A percentile compares a stretch with the other conserved stretches of the same genome.
Evolutionary conservation across 306 rosid genomes (phyloP).

Genomic region (Medicago lupulina): DNA sequence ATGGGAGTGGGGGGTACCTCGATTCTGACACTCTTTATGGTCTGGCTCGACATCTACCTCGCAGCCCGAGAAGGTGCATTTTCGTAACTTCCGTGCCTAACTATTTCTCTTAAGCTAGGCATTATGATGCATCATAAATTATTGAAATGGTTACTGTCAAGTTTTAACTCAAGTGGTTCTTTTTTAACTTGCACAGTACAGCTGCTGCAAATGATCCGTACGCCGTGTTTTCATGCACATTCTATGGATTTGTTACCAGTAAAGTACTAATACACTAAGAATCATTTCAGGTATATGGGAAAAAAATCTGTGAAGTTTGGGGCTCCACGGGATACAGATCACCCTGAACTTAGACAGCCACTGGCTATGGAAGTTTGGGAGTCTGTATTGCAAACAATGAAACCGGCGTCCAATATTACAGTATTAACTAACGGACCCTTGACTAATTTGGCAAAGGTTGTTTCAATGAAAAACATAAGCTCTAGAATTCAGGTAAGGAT

Average conservation of each 20-base stretch:
- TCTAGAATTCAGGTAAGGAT: constrained; percentile 76
- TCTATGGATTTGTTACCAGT: background rate
- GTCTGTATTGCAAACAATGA: constrained; percentile 55
- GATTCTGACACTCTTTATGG: constrained; percentile 97
- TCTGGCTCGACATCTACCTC: constrained; percentile 82
- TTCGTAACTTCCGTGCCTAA: background rate
- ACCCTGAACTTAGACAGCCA: constrained; percentile 87
- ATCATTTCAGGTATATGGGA: constrained; percentile 71
- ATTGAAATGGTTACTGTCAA: too few relatives aligned
- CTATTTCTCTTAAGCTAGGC: background rate
- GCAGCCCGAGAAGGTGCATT: constrained; percentile 83
- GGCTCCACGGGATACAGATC: constrained; percentile 77
- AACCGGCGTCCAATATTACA: constrained; percentile 67
- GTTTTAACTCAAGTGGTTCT: too few relatives aligned
- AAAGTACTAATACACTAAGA: constrained; percentile 13
- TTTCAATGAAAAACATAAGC: constrained; percentile 50
- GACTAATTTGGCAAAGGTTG: constrained; percentile 81
- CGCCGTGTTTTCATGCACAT: too few relatives aligned
- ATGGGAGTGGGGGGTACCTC: constrained; percentile 86
- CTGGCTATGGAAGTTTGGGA: constrained; percentile 83
- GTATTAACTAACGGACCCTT: constrained; percentile 90
- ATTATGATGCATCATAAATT: background rate
- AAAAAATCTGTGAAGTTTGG: constrained; percentile 67
- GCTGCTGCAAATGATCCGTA: background rate
- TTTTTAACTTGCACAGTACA: too few relatives aligned